phyloP scores from a whole-genome alignment of 192 early-diverging fungal genomes.

The Coemansia sp. region DNA sequence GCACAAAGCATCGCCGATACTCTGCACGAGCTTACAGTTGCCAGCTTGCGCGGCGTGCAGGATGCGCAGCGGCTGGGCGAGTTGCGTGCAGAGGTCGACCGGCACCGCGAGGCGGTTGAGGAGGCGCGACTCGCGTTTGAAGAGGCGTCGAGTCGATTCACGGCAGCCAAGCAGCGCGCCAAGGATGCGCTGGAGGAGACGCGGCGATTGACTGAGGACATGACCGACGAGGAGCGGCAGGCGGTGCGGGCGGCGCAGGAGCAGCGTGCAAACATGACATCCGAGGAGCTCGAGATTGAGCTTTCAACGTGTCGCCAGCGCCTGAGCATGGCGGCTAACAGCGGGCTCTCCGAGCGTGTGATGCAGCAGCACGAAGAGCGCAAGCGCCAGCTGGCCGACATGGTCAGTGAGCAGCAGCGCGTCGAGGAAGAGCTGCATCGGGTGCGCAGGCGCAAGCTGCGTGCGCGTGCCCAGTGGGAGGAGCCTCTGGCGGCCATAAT shows the following conservation, averaged over 20 bases:
- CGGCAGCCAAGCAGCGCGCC: conserved; percentile 37
- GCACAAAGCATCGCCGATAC: not conserved
- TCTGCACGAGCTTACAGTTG: conserved; percentile 6
- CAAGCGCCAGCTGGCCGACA: conserved; percentile 53
- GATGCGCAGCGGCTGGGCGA: conserved; percentile 7
- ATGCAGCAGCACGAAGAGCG: conserved; percentile 69
- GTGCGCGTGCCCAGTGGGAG: conserved; percentile 60
- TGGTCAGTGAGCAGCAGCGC: conserved; percentile 37
- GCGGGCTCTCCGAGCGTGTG: conserved; percentile 46
- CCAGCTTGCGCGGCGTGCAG: conserved; percentile 12
- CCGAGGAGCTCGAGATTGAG: conserved; percentile 65
- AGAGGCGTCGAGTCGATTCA: not conserved
- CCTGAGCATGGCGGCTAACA: conserved; percentile 30
- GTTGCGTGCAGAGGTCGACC: conserved; percentile 14
- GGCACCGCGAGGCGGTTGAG: conserved; percentile 42
- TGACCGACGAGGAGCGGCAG: conserved; percentile 53
- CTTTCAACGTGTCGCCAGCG: conserved; percentile 46
- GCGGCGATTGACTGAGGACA: conserved; percentile 49
- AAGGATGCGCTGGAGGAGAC: conserved; percentile 52
- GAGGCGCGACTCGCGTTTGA: conserved; percentile 43
- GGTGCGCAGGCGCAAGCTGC: conserved; percentile 33
- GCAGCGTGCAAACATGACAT: conserved; percentile 24
- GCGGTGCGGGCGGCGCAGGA: conserved; percentile 51
- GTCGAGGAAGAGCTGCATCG: conserved; percentile 37
- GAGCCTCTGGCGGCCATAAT: conserved; percentile 60